Percentiles rank a stretch among this genome's conserved stretches.
Conservation (phyloP, 176 grass and related monocot species). For the Triticum turgidum region DNA sequence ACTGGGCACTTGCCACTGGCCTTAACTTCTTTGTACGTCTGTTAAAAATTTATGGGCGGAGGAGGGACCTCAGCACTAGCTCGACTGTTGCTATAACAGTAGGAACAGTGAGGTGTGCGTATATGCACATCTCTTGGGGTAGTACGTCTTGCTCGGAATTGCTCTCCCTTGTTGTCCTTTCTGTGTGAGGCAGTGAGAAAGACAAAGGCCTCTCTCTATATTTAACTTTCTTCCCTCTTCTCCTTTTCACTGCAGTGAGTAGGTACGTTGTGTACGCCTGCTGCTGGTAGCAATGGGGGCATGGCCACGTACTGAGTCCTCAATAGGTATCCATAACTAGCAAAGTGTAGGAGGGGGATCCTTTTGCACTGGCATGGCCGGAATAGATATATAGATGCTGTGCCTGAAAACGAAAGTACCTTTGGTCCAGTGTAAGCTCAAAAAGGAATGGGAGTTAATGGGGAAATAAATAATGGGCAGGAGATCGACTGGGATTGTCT, state of each 20-base stretch:
- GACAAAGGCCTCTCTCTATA: background rate
- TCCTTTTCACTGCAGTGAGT: conserved; percentile 52
- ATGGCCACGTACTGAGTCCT: conserved; percentile 30
- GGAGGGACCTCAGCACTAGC: conserved; percentile 43
- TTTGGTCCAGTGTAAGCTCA: conserved; percentile 49
- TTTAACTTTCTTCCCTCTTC: conserved; percentile 15
- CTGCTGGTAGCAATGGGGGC: conserved; percentile 44
- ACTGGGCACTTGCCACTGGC: conserved; percentile 34
- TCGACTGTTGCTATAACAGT: conserved; percentile 42
- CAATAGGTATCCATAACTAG: conserved; percentile 55
- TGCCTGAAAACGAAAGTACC: conserved; percentile 45
- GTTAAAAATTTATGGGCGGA: conserved; percentile 56
- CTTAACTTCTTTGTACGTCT: conserved; percentile 59
- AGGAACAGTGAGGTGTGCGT: conserved; percentile 34
- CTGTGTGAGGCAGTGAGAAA: conserved; percentile 28
- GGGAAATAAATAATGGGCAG: conserved; percentile 9
- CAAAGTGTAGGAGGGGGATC: conserved; percentile 42
- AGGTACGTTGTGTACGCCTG: conserved; percentile 43
- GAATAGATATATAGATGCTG: conserved; percentile 56
- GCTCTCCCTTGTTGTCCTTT: conserved; percentile 43
- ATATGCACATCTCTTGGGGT: conserved; percentile 32
- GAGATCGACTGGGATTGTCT: background rate
- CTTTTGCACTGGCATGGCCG: conserved; percentile 35
- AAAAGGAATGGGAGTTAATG: conserved; percentile 45
- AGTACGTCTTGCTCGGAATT: conserved; percentile 4